These are phyloP conservation scores for Backusella tuberculispora DNA, from an alignment of 192 early-diverging fungal species.

Conservation along the genomic window DNA sequence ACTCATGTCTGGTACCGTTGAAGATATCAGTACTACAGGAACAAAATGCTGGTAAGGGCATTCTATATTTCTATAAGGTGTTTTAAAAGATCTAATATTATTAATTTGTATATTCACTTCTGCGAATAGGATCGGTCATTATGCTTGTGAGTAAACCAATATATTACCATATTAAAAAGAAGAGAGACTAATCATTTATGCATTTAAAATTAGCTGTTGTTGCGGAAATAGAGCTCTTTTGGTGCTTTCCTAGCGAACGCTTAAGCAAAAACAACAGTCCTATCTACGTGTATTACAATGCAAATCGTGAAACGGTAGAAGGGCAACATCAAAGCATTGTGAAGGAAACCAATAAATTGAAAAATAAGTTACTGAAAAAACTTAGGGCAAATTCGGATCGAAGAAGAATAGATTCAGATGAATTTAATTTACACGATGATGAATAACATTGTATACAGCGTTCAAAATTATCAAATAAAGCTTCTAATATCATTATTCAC, in stretches of 20 bases:
- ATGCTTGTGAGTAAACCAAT: background rate
- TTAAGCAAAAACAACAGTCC: background rate
- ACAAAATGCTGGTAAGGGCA: background rate
- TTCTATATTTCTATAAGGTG: background rate
- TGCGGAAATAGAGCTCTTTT: background rate
- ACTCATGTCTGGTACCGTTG: slow-evolving; percentile 4
- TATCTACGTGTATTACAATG: slow-evolving; percentile 3
- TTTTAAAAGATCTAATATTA: background rate
- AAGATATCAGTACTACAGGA: slow-evolving; percentile 5
- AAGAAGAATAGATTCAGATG: background rate
- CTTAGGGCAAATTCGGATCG: background rate
- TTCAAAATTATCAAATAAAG: too few species aligned
- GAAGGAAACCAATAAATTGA: background rate
- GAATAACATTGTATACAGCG: background rate
- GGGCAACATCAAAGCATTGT: background rate
- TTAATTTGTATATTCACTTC: background rate
- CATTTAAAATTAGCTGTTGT: background rate
- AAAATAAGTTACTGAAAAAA: background rate
- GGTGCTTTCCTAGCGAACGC: background rate
- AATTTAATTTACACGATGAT: background rate
- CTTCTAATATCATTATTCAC: too few species aligned
- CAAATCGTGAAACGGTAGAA: background rate
- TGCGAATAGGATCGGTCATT: background rate
- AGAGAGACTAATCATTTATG: background rate
- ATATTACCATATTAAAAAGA: background rate